A percentile compares a stretch with the other conserved stretches of the same genome.
Evolutionary conservation across 768 basidiomycete species (phyloP).

Genomic region (Hydnum rufescens): DNA sequence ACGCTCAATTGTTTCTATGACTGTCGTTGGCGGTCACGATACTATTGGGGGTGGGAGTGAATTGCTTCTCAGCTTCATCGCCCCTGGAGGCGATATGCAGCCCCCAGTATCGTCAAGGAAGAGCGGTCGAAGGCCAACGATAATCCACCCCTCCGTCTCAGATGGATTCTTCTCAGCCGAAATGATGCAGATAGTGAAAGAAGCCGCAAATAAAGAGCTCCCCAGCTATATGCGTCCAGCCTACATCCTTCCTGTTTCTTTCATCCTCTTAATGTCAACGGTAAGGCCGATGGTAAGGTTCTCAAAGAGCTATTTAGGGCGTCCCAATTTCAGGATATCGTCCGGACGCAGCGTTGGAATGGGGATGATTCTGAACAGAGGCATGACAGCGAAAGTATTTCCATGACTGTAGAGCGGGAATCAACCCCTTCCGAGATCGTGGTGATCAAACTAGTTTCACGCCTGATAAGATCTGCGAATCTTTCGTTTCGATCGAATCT

Average conservation of each 20-base stretch:
- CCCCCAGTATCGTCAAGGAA: slow-evolving; percentile 12
- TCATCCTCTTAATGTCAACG: slow-evolving; percentile 26
- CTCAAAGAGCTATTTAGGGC: neutral
- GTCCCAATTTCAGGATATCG: too few relatives aligned
- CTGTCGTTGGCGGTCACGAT: slow-evolving; percentile 4
- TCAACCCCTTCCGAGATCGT: too few relatives aligned
- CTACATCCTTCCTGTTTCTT: slow-evolving; percentile 29
- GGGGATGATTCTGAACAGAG: too few relatives aligned
- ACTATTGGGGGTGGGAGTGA: slow-evolving; percentile 26
- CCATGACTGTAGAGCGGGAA: too few relatives aligned
- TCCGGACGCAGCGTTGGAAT: too few relatives aligned
- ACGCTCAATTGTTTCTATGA: slow-evolving; percentile 12
- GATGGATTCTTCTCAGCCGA: slow-evolving; percentile 11
- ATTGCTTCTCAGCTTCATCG: slow-evolving; percentile 28
- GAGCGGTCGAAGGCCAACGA: neutral
- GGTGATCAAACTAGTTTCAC: too few relatives aligned
- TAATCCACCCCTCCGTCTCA: neutral
- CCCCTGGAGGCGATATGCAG: slow-evolving; percentile 17
- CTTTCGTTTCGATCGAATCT: slow-evolving; percentile 12
- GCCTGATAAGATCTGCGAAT: too few relatives aligned
- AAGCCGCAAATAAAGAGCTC: slow-evolving; percentile 22
- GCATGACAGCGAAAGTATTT: too few relatives aligned
- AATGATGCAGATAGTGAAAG: slow-evolving; percentile 15
- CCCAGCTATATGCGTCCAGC: slow-evolving; percentile 33
- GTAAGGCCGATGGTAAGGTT: slow-evolving; percentile 18